A percentile compares a stretch with the other conserved stretches of the same genome.
phyloP scores from a whole-genome alignment of 441 rosid species.

The Erysimum cheiri region DNA sequence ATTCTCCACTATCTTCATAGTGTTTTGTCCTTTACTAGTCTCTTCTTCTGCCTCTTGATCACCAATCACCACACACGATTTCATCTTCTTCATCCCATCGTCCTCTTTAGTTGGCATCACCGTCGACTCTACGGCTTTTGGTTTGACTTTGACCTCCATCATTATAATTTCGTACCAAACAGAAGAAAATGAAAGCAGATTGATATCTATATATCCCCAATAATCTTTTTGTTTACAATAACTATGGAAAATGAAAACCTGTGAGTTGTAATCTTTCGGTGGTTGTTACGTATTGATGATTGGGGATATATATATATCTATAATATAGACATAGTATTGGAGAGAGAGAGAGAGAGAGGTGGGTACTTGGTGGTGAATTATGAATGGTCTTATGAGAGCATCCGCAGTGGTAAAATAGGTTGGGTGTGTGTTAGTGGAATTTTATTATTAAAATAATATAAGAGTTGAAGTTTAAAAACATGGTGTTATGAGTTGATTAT shows the following conservation, averaged over 20 bases:
- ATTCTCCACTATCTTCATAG: conserved; percentile 22
- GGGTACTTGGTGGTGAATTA: conserved; percentile 33
- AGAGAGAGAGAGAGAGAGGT: conserved; percentile 11
- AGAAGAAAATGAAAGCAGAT: conserved; percentile 26
- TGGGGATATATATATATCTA: conserved; percentile 5
- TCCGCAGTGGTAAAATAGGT: no score
- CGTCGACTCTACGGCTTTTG: conserved; percentile 24
- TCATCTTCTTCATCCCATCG: conserved; percentile 29
- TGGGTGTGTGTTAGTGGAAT: no score
- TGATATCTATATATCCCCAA: conserved; percentile 14
- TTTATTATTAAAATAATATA: no score
- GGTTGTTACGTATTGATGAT: conserved; percentile 31
- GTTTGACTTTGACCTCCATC: conserved; percentile 39
- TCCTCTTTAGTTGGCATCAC: conserved; percentile 26
- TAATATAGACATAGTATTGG: neutral
- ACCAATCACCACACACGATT: conserved; percentile 20
- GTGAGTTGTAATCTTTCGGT: conserved; percentile 29
- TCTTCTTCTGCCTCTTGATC: conserved; percentile 14
- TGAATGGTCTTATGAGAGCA: conserved; percentile 5
- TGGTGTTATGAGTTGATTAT: no score
- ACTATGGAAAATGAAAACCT: conserved; percentile 32
- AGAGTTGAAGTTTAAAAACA: no score
- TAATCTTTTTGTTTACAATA: conserved; percentile 9
- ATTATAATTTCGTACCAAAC: conserved; percentile 36
- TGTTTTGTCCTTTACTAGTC: conserved; percentile 10